Conservation (phyloP, 208 protist species). For the Wallacemonas sp. region DNA sequence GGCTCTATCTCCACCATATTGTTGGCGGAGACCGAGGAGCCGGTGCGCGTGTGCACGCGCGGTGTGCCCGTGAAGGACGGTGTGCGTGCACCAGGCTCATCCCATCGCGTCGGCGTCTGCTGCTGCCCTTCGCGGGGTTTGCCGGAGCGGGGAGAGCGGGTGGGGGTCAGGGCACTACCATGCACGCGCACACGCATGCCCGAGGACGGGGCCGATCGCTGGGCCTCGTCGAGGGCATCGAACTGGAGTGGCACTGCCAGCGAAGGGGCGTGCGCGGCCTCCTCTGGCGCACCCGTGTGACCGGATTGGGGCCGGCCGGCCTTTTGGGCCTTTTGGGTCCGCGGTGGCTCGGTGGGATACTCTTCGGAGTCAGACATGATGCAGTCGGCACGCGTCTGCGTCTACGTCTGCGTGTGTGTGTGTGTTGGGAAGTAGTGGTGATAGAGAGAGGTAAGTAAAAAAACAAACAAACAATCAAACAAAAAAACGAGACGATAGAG, state of each 20-base stretch:
- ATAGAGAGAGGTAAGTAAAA: neutral
- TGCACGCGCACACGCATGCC: neutral
- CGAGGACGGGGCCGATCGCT: neutral
- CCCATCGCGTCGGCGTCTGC: neutral
- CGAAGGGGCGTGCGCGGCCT: too few species aligned
- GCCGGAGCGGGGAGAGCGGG: constrained; percentile 8
- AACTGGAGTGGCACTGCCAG: neutral
- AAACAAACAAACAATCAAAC: too few species aligned
- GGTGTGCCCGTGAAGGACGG: neutral
- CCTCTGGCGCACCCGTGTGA: too few species aligned
- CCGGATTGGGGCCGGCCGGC: too few species aligned
- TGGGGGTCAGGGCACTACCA: neutral
- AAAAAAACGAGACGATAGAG: constrained; percentile 1
- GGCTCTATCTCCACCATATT: neutral
- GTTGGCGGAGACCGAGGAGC: constrained; percentile 12
- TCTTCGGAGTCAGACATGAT: constrained; percentile 9
- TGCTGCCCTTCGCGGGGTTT: neutral
- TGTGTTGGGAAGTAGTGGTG: neutral
- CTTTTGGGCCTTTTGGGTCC: too few species aligned
- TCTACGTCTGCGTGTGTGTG: constrained; percentile 3
- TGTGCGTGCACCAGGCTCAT: constrained; percentile 6
- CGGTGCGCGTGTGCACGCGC: constrained; percentile 7
- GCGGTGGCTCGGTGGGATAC: neutral
- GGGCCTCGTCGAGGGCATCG: neutral
- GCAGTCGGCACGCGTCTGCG: neutral